Evolutionary conservation across 768 basidiomycete species (phyloP).

Genomic region (Lentinula lateritia): DNA sequence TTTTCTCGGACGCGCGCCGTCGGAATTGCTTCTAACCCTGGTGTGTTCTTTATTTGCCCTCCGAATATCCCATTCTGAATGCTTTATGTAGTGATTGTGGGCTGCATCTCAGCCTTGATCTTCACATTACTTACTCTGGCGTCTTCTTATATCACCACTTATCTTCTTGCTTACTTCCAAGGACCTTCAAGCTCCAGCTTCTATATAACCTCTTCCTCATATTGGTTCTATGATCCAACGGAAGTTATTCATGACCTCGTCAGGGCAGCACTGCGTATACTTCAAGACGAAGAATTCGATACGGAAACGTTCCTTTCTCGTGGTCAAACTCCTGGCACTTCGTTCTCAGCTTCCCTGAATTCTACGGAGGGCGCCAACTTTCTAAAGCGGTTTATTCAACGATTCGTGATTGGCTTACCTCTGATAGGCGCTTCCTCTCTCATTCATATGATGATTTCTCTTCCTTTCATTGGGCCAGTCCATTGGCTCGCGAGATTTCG

Average conservation of each 20-base stretch:
- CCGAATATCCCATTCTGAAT: background rate
- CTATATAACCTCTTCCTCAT: constrained; percentile 35
- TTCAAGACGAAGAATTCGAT: constrained; percentile 51
- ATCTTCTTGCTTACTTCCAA: constrained; percentile 59
- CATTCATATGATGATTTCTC: constrained; percentile 62
- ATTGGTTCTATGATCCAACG: constrained; percentile 6
- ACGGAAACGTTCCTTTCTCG: constrained; percentile 1
- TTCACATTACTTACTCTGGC: constrained; percentile 63
- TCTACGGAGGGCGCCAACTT: constrained; percentile 33
- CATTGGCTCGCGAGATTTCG: constrained; percentile 68
- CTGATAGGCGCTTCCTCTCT: constrained; percentile 73
- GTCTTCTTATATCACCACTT: constrained; percentile 66
- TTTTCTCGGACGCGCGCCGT: constrained; percentile 66
- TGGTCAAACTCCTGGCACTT: constrained; percentile 1
- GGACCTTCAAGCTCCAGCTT: constrained; percentile 36
- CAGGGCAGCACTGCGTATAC: constrained; percentile 54
- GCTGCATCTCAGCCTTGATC: constrained; percentile 48
- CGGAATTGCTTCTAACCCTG: constrained; percentile 74
- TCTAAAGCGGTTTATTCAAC: constrained; percentile 51
- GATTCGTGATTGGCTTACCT: constrained; percentile 75
- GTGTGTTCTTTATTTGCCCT: constrained; percentile 26
- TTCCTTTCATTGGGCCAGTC: constrained; percentile 60
- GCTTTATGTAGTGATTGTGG: constrained; percentile 53
- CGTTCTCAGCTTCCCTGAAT: constrained; percentile 13
- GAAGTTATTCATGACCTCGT: constrained; percentile 53